Base-by-base conservation (phyloP, 164 flowering plant genomes). In the Nymphaea thermarum region DNA sequence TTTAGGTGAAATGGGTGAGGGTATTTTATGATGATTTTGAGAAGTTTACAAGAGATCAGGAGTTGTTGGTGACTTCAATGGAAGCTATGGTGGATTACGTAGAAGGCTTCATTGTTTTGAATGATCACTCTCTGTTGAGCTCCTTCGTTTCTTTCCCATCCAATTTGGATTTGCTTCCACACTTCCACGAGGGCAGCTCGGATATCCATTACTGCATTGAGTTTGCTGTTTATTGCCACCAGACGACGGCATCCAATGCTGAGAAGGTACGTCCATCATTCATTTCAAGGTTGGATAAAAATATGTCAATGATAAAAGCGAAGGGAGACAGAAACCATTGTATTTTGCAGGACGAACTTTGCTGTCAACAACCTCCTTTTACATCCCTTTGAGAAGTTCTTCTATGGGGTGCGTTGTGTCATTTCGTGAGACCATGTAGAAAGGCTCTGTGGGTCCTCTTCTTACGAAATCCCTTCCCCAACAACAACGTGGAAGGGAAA, bases 1-100 rank as follows among this genome's bases (percentile, higher is more conserved):
- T 47, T 47, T 63, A 78, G 81, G 81, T 78, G 70, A 78, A 76
- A 71, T 78, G 81, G 79, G 79, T 73, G 59, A 76, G 81, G 71
- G 77, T 77, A 15, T 71, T 73, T 59, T 78, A 78, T 71, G 77
- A 78, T 65, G 77, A 76, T 71, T 78, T 78, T 70, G 70, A 71
- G 14, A 44, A 4, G 16, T 78, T 78, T 65, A 76, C 43, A 43
- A 67, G 70, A 69, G 81, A 78, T 66, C 81, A 76, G 70, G 71
- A 78, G 69, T 55, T 71, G 12, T 60, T 78, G 67, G 65, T 73
- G 55, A 47, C 55, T 47, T 60, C 70, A 71, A 76, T 78, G 81
- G 65, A 36, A 59, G 72, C 73, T 15, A 65, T 15, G 62, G 75
- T 78, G 17, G 81, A 78, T 44, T 78, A 78, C 69, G 75, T 78